phyloP scores from a whole-genome alignment of 2,329 filamentous ascomycete species.

The Diatrype stigma region DNA sequence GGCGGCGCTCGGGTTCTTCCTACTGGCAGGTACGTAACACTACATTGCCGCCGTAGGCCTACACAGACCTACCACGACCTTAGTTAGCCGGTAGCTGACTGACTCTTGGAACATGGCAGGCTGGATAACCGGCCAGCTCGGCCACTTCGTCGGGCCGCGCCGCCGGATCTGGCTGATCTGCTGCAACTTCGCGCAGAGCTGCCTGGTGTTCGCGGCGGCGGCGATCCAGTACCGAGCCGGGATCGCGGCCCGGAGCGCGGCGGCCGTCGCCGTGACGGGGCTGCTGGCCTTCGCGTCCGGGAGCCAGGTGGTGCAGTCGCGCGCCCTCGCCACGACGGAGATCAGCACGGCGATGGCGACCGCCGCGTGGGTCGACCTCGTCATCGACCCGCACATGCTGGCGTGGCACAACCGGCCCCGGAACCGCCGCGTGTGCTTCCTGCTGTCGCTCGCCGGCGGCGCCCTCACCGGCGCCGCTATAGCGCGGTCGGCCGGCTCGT shows the following conservation, averaged over 20 bases:
- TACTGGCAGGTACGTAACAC: slow-evolving; percentile 31
- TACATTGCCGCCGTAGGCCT: background rate
- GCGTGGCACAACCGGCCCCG: slow-evolving; percentile 42
- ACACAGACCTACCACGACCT: background rate
- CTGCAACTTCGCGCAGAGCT: slow-evolving; percentile 51
- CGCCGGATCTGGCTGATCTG: slow-evolving; percentile 49
- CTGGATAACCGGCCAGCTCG: slow-evolving; percentile 52
- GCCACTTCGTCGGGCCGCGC: slow-evolving; percentile 47
- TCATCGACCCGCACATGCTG: slow-evolving; percentile 51
- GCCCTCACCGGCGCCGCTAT: slow-evolving; percentile 49
- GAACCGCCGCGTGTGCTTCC: slow-evolving; percentile 46
- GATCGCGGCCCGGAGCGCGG: slow-evolving; percentile 27
- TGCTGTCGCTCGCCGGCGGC: slow-evolving; percentile 43
- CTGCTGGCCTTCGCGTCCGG: slow-evolving; percentile 53
- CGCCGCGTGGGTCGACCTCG: slow-evolving; percentile 56
- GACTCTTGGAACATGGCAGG: slow-evolving; percentile 21
- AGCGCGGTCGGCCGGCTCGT: slow-evolving; percentile 38
- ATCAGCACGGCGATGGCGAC: slow-evolving; percentile 64
- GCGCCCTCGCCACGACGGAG: slow-evolving; percentile 53
- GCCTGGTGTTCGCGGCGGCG: slow-evolving; percentile 49
- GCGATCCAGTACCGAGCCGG: slow-evolving; percentile 42
- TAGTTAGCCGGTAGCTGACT: background rate
- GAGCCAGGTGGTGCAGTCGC: slow-evolving; percentile 54
- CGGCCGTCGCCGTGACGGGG: slow-evolving; percentile 41
- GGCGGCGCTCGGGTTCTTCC: slow-evolving; percentile 51